Base-by-base conservation (phyloP, 2,329 filamentous ascomycete species). In the Chalaropsis thielavioides region DNA sequence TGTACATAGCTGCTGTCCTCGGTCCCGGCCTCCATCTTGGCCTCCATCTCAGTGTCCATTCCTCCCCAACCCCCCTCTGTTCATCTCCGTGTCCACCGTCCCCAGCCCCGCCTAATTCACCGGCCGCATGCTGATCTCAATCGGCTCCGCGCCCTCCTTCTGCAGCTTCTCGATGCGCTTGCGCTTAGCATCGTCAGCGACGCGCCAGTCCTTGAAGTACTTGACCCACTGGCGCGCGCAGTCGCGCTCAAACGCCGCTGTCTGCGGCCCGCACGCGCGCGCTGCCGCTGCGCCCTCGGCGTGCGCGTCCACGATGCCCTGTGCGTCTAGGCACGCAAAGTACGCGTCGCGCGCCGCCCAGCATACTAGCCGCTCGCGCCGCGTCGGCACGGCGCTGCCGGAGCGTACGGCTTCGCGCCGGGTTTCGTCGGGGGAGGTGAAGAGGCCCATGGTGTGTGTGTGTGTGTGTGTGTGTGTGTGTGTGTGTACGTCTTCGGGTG, bases 181-280 rank as follows among this genome's bases (percentile, higher is more conserved):
- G 72, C 89, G 87, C 76, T 92, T 90, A 71, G 95, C 89, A 72
- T 89, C 82, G 70, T 99, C 94, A 76, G 95, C 92, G 43, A 97
- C 90, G 71, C 94, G 82, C 77, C 91, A 88, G 76, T 96, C 92
- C 80, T 97, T 96, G 77, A 99, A 99, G 76, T 99, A 97, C 76
- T 91, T 90, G 68, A 96, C 94, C 94, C 94, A 99, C 73, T 91
- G 92, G 67, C 80, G 82, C 19, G 91, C 90, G 75, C 94, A 99
- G 73, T 92, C 89, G 70, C 81, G 81, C 76, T 95, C 90, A 72
- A 97, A 95, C 66, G 79, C 81, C 38, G 71, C 72, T 27, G 72
- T 72, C 73, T 80, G 73, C 51, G 68, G 66, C 27, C 74, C 73
- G 68, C 80, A 82, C 1, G 75, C 72, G 5, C 68, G 70, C 61